Evolutionary conservation across 2,329 filamentous ascomycete species (phyloP).

Genomic region (Fusarium sp.): DNA sequence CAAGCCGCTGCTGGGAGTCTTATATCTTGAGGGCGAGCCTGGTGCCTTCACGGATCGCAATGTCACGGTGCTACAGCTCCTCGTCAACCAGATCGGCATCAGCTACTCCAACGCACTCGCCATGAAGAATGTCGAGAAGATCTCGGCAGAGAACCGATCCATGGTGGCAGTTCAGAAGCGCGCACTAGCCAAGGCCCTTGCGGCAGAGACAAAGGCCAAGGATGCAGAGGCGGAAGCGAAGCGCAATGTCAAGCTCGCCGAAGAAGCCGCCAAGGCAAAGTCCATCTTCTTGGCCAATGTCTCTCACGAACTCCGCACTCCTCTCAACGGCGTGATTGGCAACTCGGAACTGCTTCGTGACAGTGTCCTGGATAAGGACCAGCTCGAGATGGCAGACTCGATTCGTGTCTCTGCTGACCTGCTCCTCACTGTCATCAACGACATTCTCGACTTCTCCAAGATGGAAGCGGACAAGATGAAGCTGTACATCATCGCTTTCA

Average conservation of each 20-base stretch:
- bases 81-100: conserved; percentile 83
- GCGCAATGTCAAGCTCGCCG: conserved; percentile 82
- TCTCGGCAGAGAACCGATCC: conserved; percentile 79
- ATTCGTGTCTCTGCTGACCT: conserved; percentile 89
- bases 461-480: conserved; percentile 91
- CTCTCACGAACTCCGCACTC: conserved; percentile 83
- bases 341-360: conserved; percentile 87
- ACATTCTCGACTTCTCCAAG: conserved; percentile 95
- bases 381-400: conserved; percentile 87
- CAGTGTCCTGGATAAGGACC: conserved; percentile 78
- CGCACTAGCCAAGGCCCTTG: conserved; percentile 76
- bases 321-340: conserved; percentile 88
- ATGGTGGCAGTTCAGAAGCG: conserved; percentile 83
- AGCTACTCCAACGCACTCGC: conserved; percentile 75
- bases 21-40: conserved; percentile 80
- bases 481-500: conserved; percentile 77
- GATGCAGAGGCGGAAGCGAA: conserved; percentile 80
- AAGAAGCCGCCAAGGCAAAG: conserved; percentile 86
- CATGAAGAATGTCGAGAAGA: conserved; percentile 78
- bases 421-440: conserved; percentile 91
- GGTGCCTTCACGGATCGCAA: conserved; percentile 82
- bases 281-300: conserved; percentile 84
- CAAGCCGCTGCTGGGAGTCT: conserved; percentile 75
- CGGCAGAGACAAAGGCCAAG: conserved; percentile 81
- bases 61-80: conserved; percentile 72